phyloP scores from a whole-genome alignment of 2,329 filamentous ascomycete genomes.

The Arthrobotrys entomopaga region DNA sequence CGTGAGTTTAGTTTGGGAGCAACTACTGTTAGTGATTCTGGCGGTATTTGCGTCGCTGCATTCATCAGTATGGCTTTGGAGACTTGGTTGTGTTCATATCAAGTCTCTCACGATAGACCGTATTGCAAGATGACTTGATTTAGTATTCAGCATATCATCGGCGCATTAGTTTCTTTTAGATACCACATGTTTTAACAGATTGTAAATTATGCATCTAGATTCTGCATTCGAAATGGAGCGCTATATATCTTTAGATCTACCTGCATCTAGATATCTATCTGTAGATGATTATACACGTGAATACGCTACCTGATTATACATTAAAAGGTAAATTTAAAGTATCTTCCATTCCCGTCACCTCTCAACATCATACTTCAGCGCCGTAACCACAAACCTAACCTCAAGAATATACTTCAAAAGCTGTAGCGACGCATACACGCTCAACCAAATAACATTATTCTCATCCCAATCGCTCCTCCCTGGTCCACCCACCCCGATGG shows the following conservation, averaged over 20 bases:
- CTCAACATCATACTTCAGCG: conserved; percentile 2
- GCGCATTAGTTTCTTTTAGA: background rate
- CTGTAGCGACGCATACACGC: background rate
- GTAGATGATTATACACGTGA: too few species aligned
- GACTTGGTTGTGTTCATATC: conserved; percentile 81
- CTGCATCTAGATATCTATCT: too few species aligned
- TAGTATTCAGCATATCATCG: background rate
- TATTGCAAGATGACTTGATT: conserved; percentile 70
- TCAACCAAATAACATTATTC: conserved; percentile 35
- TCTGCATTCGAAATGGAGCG: too few species aligned
- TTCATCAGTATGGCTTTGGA: conserved; percentile 86
- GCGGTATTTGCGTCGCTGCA: conserved; percentile 86
- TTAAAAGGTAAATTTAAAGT: too few species aligned
- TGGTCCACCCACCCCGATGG: background rate
- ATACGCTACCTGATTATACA: too few species aligned
- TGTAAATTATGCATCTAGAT: background rate
- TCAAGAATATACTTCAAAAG: background rate
- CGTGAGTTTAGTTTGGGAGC: conserved; percentile 91
- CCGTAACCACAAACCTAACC: conserved; percentile 9
- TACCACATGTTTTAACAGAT: background rate
- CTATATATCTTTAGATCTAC: too few species aligned
- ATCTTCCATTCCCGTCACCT: background rate
- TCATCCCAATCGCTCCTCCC: background rate
- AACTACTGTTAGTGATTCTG: conserved; percentile 91
- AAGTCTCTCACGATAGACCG: conserved; percentile 80